Evolutionary conservation across 208 protist species (phyloP).

Genomic region (Crithidia acanthocephali): DNA sequence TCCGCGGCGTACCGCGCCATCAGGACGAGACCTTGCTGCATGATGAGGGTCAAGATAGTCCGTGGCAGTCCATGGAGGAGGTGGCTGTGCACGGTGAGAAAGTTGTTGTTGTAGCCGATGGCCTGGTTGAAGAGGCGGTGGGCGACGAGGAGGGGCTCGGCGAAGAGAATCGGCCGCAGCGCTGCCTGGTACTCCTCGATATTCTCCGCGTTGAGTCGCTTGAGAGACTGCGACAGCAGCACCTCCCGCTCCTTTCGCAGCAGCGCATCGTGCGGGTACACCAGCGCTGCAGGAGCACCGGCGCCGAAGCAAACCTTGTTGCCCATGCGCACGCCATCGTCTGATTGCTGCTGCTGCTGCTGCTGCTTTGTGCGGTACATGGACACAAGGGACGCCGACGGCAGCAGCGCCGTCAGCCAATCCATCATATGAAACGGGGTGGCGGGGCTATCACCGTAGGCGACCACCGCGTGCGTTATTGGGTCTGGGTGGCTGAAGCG

Average conservation of each 20-base stretch:
- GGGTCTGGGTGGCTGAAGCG: constrained; percentile 9
- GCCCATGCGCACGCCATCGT: not conserved
- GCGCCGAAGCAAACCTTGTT: not conserved
- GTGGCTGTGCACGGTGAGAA: constrained; percentile 67
- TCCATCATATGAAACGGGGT: constrained; percentile 25
- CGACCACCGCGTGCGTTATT: constrained; percentile 3
- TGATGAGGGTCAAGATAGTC: constrained; percentile 60
- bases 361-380: constrained; percentile 24
- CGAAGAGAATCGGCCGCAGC: constrained; percentile 64
- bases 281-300: not conserved
- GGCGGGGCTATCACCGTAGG: constrained; percentile 26
- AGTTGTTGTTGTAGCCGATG: constrained; percentile 83
- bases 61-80: constrained; percentile 58
- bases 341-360: constrained; percentile 15
- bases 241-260: constrained; percentile 63
- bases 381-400: constrained; percentile 5
- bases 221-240: constrained; percentile 71
- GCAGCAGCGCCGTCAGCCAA: constrained; percentile 26
- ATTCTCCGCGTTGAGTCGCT: constrained; percentile 69
- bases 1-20: constrained; percentile 59
- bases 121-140: constrained; percentile 75
- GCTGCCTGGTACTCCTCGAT: constrained; percentile 56
- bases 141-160: constrained; percentile 67
- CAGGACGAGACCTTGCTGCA: constrained; percentile 50
- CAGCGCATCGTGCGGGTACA: constrained; percentile 58